These are phyloP conservation scores for Rhodosporidiobolus sp. DNA, from an alignment of 768 basidiomycete species.

Conservation along the genomic window DNA sequence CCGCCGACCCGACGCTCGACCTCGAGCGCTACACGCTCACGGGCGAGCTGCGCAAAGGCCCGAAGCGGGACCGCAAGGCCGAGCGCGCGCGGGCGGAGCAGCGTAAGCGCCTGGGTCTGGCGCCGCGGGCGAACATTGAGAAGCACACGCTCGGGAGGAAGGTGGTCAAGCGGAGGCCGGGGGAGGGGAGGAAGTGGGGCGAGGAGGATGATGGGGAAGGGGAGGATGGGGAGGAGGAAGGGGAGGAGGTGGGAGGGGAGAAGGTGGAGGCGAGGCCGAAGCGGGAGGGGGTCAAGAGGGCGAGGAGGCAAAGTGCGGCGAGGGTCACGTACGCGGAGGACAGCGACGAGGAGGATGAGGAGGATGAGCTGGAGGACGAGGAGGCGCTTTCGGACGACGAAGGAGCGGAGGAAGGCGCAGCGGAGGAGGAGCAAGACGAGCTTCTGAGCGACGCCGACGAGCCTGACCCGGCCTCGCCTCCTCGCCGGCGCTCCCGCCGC, in stretches of 20 bases:
- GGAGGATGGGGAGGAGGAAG: not conserved
- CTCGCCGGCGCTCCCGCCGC: not conserved
- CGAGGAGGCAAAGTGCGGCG: not conserved
- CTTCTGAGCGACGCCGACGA: not conserved
- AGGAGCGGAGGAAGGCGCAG: not conserved
- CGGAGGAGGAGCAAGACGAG: not conserved
- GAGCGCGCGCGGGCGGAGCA: slow-evolving; percentile 13
- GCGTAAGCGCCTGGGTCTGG: slow-evolving; percentile 1
- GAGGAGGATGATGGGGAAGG: not conserved
- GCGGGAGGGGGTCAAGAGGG: not conserved
- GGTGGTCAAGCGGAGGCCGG: not conserved
- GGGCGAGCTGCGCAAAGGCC: slow-evolving; percentile 13
- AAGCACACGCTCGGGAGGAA: not conserved
- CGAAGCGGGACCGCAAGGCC: slow-evolving; percentile 19
- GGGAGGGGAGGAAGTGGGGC: not conserved
- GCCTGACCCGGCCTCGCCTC: not conserved
- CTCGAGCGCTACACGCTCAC: not conserved
- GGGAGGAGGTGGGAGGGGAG: not conserved
- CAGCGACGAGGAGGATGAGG: slow-evolving; percentile 1
- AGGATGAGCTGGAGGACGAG: not conserved
- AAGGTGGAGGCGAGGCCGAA: not conserved
- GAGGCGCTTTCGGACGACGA: not conserved
- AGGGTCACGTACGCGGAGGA: not conserved
- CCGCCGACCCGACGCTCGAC: not conserved
- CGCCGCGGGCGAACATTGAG: slow-evolving; percentile 8